Base-by-base conservation (phyloP, 2,329 filamentous ascomycete genomes). In the Emergomyces orientalis region DNA sequence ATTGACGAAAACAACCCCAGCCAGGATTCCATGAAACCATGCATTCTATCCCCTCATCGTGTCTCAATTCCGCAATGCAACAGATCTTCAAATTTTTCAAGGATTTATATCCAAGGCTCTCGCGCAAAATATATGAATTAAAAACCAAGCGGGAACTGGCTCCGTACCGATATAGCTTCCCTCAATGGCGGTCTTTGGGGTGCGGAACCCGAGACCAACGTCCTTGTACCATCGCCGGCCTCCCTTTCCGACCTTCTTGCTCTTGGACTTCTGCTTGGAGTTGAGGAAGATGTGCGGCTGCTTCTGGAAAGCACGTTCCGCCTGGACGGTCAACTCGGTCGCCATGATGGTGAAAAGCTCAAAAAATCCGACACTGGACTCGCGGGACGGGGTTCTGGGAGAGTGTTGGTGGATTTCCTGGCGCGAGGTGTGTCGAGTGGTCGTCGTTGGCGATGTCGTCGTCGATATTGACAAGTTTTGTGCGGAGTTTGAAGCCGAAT, bases 201-300 rank as follows among this genome's bases (percentile, higher is more conserved):
- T 99, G 81, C 90, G 88, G 90, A 99, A 99, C 76, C 94, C 94
- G 81, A 99, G 87, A 84, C 94, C 94, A 76, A 99, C 91, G 79
- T 99, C 94, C 89, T 99, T 99, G 84, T 96, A 97, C 91, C 88
- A 93, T 92, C 92, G 88, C 82, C 90, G 89, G 75, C 90, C 91
- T 80, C 86, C 89, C 88, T 96, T 95, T 80, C 91, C 91, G 75
- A 88, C 88, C 80, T 88, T 81, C 75, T 81, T 88, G 81, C 84
- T 83, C 79, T 89, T 90, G 78, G 87, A 82, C 86, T 91, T 91
- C 80, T 84, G 83, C 89, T 99, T 99, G 79, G 88, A 85, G 88
- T 97, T 97, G 77, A 90, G 87, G 90, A 97, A 99, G 86, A 99
- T 96, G 84, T 99, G 94, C 81, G 94, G 94, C 87, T 99, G 93